Percentiles rank a stretch among this genome's conserved stretches.
These are phyloP conservation scores for Paecilomyces sp. DNA, from an alignment of 2,329 filamentous ascomycete species.

Conservation along the genomic window DNA sequence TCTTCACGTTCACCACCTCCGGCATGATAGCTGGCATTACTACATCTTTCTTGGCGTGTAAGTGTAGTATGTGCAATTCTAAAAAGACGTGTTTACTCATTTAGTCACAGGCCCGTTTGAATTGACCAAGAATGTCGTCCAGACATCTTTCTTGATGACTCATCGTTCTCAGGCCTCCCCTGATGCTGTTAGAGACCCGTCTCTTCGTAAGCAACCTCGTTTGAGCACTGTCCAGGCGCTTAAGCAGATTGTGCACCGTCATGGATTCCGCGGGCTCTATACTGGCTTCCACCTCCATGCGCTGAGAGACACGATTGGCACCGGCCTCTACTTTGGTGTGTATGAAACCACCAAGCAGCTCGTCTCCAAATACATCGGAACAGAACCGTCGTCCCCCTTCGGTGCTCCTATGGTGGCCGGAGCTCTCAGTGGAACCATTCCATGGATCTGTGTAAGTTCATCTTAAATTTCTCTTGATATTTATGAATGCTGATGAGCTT, in stretches of 20 bases:
- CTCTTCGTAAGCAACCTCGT: constrained; percentile 30
- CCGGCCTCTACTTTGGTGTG: constrained; percentile 40
- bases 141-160: constrained; percentile 41
- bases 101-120: constrained; percentile 36
- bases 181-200: constrained; percentile 24
- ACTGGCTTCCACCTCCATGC: constrained; percentile 40
- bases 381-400: constrained; percentile 33
- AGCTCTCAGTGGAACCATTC: constrained; percentile 39
- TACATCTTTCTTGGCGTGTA: constrained; percentile 38
- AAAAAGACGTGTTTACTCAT: background rate
- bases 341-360: constrained; percentile 43
- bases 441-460: constrained; percentile 39
- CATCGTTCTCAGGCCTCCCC: constrained; percentile 31
- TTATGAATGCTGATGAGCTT: background rate
- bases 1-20: constrained; percentile 36
- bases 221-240: constrained; percentile 37
- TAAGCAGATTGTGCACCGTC: constrained; percentile 34
- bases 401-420: constrained; percentile 39
- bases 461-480: background rate
- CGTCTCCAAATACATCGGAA: constrained; percentile 35
- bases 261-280: constrained; percentile 38
- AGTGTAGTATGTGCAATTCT: constrained; percentile 9
- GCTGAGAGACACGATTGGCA: constrained; percentile 38
- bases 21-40: constrained; percentile 36
- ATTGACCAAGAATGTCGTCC: constrained; percentile 42